These are phyloP conservation scores for Coniochaeta ligniaria DNA, from an alignment of 2,329 filamentous ascomycete genomes.

Conservation along the genomic window DNA sequence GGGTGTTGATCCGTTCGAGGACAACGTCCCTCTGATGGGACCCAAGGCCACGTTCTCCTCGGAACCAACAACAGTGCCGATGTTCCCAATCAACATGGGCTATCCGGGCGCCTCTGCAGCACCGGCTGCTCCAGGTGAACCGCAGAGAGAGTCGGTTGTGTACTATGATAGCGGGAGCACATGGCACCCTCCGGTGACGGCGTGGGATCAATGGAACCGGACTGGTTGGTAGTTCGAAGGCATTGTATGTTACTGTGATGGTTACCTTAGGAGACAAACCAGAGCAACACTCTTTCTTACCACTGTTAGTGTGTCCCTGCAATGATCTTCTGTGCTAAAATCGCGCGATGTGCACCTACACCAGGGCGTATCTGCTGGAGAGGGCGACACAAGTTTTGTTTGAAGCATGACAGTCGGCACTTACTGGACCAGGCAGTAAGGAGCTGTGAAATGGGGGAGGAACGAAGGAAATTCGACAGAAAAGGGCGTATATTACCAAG, in stretches of 20 bases:
- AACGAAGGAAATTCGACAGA: too few relatives aligned
- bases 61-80: background rate
- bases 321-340: too few relatives aligned
- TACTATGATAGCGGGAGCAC: background rate
- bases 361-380: too few relatives aligned
- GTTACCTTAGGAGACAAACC: background rate
- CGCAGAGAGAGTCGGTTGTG: background rate
- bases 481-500: too few relatives aligned
- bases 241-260: background rate
- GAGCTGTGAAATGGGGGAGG: too few relatives aligned
- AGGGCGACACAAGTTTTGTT: too few relatives aligned
- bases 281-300: too few relatives aligned
- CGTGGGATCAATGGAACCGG: slow-evolving; percentile 1
- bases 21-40: background rate
- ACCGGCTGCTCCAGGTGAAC: background rate
- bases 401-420: too few relatives aligned
- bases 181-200: background rate
- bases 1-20: background rate
- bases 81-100: background rate
- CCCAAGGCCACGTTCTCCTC: background rate
- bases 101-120: background rate
- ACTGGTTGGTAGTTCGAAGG: background rate
- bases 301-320: too few relatives aligned
- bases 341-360: too few relatives aligned
- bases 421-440: too few relatives aligned